Base-by-base conservation (phyloP, 1,284 basidiomycete species). In the Heliocybe sulcata region DNA sequence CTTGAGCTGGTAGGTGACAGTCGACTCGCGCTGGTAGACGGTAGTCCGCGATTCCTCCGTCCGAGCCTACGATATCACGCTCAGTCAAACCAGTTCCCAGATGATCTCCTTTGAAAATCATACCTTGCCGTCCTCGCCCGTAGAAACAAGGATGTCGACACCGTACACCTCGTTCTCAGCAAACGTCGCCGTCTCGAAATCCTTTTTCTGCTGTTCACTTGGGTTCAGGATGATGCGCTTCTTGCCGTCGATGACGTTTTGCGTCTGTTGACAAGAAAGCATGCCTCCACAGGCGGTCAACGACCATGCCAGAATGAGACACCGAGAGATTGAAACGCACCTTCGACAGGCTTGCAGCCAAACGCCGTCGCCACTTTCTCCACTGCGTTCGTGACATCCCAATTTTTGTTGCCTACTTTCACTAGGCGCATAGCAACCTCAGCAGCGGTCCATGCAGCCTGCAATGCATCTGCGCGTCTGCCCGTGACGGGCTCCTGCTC, bases 91-190 rank as follows among this genome's bases (percentile, higher is more conserved):
- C n/a, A n/a, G 19, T 25, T 20, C 4, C 16, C 11, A 22, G 33
- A 51, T 2, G 19, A 54, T 11, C 31, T 29, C 22, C 23, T 26
- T 20, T 8, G 16, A 35, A 19, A 50, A 31, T 31, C 25, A 51
- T 59, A 91, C 92, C 83, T 93, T 95, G 69, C 92, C 92, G 64
- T 94, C 92, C 61, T 91, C 84, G 35, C 85, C 83, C 52, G 92
- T 86, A n/a, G 93, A 89, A 56, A 99, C 77, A 57, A 96, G 79
- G 62, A 99, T 83, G 72, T 98, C 97, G 60, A 99, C 86, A 45
- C 96, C 96, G 70, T 92, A 99, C 16, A 99, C 93, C 66, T 99
- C 96, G 60, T 88, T 87, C 74, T 98, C 95, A 54, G 90, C 92
- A 63, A 97, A 95, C 2, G 85, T 88, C 45, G 78, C 82, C 52